Conservation (phyloP, 305 asterid genomes). For the Petunia hybrid region DNA sequence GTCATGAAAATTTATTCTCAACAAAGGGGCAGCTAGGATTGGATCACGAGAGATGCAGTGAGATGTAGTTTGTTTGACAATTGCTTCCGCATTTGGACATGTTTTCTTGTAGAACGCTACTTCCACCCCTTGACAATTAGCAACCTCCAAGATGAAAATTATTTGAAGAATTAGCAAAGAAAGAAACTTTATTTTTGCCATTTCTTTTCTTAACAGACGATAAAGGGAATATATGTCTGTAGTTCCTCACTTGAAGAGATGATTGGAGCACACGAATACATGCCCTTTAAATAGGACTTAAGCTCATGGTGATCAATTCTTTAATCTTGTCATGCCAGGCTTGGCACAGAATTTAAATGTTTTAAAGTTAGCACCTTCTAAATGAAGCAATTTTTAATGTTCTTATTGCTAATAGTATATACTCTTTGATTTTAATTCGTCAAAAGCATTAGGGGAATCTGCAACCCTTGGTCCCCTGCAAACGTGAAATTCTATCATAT, state of each 20-base stretch:
- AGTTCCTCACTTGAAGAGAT: neutral
- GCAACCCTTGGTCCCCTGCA: too few relatives aligned
- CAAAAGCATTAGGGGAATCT: too few relatives aligned
- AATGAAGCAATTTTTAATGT: neutral
- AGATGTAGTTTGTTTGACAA: slow-evolving; percentile 47
- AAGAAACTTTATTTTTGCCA: slow-evolving; percentile 41
- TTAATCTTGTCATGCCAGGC: neutral
- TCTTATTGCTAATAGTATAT: neutral
- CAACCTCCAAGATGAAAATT: neutral
- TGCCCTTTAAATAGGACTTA: slow-evolving; percentile 10
- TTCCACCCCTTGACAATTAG: slow-evolving; percentile 42
- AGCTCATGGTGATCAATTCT: neutral
- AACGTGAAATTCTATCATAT: too few relatives aligned
- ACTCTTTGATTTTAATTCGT: too few relatives aligned
- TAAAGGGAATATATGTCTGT: neutral
- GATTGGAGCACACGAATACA: neutral
- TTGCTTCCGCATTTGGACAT: slow-evolving; percentile 50
- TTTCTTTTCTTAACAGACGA: neutral
- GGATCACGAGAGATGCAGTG: slow-evolving; percentile 44
- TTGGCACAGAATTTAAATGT: neutral
- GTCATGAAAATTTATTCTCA: slow-evolving; percentile 70
- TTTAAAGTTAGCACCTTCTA: slow-evolving; percentile 2
- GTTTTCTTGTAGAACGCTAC: slow-evolving; percentile 41
- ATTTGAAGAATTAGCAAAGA: slow-evolving; percentile 35
- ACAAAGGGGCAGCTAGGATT: slow-evolving; percentile 58